These are phyloP conservation scores for Fusarium nelsonii DNA, from an alignment of 2,329 filamentous ascomycete species.

Conservation along the genomic window DNA sequence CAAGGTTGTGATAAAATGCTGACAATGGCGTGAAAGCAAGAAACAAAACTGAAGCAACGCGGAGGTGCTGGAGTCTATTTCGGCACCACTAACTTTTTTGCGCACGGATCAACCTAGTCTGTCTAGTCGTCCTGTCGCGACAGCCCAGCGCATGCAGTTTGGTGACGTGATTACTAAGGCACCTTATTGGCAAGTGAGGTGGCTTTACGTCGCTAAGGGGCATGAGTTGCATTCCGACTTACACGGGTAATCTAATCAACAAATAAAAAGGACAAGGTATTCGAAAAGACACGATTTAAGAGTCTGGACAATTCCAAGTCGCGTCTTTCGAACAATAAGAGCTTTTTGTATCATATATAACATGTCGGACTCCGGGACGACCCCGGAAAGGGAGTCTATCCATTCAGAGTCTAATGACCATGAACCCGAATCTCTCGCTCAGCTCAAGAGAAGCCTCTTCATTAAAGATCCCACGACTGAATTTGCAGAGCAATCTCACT, in stretches of 20 bases:
- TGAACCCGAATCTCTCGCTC: slow-evolving; percentile 42
- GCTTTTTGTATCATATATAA: background rate
- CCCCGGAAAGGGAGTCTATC: slow-evolving; percentile 36
- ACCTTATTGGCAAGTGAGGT: slow-evolving; percentile 15
- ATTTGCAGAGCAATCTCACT: slow-evolving; percentile 69
- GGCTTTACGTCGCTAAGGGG: slow-evolving; percentile 45
- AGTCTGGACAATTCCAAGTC: no score
- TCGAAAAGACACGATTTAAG: slow-evolving; percentile 3
- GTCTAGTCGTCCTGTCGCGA: slow-evolving; percentile 6
- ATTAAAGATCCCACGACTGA: slow-evolving; percentile 45
- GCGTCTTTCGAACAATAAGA: background rate
- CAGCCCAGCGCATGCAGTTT: background rate
- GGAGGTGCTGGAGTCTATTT: slow-evolving; percentile 24
- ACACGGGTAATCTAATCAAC: slow-evolving; percentile 36
- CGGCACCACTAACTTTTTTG: slow-evolving; percentile 43
- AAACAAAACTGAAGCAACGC: slow-evolving; percentile 23
- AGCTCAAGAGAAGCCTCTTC: slow-evolving; percentile 40
- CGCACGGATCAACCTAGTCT: slow-evolving; percentile 35
- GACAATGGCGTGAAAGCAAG: slow-evolving; percentile 19
- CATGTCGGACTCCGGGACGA: slow-evolving; percentile 42
- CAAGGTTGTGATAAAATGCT: background rate
- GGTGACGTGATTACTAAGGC: slow-evolving; percentile 25
- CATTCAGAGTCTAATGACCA: slow-evolving; percentile 32
- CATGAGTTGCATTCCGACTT: slow-evolving; percentile 40
- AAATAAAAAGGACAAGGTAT: slow-evolving; percentile 21